Percentiles rank a stretch among this genome's conserved stretches.
Conservation (phyloP, 2,329 filamentous ascomycete species). For the Aureobasidium sp. region DNA sequence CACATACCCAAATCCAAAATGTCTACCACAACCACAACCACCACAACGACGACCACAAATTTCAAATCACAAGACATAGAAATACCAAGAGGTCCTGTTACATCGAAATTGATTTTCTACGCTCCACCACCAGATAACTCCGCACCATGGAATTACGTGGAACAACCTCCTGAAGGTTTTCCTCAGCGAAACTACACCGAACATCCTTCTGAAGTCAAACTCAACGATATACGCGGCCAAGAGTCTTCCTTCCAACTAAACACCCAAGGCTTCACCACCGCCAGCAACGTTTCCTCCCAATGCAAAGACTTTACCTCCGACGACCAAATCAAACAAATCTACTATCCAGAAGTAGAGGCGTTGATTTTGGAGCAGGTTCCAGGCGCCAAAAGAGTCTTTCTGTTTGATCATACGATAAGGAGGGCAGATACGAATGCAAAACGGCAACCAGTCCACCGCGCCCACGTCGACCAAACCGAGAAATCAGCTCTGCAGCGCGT, state of each 20-base stretch:
- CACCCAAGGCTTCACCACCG: slow-evolving; percentile 63
- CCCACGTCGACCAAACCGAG: slow-evolving; percentile 78
- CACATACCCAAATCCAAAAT: background rate
- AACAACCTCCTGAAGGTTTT: slow-evolving; percentile 50
- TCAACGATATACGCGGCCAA: slow-evolving; percentile 66
- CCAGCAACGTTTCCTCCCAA: slow-evolving; percentile 47
- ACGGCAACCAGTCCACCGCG: slow-evolving; percentile 61
- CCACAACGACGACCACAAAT: background rate
- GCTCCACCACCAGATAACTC: slow-evolving; percentile 50
- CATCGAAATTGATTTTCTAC: slow-evolving; percentile 59
- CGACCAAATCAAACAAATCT: slow-evolving; percentile 57
- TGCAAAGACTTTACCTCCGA: slow-evolving; percentile 59
- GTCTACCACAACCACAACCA: slow-evolving; percentile 4
- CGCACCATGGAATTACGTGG: slow-evolving; percentile 51
- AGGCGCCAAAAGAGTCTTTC: slow-evolving; percentile 55
- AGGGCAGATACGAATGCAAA: slow-evolving; percentile 48
- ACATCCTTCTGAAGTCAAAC: slow-evolving; percentile 41
- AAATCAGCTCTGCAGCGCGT: slow-evolving; percentile 60
- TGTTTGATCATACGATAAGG: slow-evolving; percentile 90
- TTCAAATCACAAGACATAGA: slow-evolving; percentile 5
- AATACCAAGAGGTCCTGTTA: slow-evolving; percentile 51
- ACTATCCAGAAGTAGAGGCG: slow-evolving; percentile 77
- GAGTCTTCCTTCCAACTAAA: slow-evolving; percentile 62
- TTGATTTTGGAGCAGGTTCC: slow-evolving; percentile 61
- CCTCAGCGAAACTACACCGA: slow-evolving; percentile 58